Evolutionary conservation across 2,329 filamentous ascomycete genomes (phyloP).

Genomic region (Arthrocladium fulminans): DNA sequence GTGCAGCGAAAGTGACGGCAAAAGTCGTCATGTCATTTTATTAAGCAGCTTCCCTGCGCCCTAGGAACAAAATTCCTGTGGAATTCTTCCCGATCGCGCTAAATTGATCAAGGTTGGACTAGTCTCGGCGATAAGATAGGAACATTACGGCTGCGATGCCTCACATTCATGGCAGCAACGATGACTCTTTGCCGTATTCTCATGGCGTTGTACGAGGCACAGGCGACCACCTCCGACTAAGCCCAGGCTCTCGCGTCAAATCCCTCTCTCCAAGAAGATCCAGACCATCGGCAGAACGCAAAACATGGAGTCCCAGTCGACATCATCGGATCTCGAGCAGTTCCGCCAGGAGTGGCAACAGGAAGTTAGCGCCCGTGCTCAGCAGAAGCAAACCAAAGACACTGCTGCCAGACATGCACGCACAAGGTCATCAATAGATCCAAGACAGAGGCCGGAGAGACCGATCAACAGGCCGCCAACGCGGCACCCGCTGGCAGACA

Average conservation of each 20-base stretch:
- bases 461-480: constrained; percentile 30
- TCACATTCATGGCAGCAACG: background rate
- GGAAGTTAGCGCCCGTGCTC: constrained; percentile 54
- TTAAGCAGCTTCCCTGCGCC: background rate
- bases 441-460: constrained; percentile 16
- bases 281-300: background rate
- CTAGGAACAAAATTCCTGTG: background rate
- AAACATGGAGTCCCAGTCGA: constrained; percentile 7
- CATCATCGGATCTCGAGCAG: constrained; percentile 52
- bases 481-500: constrained; percentile 31
- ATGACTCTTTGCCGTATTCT: constrained; percentile 1
- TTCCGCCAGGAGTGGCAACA: constrained; percentile 82
- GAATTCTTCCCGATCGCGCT: background rate
- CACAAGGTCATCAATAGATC: constrained; percentile 14
- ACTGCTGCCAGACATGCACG: constrained; percentile 1
- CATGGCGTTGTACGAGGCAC: background rate
- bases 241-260: too few relatives aligned
- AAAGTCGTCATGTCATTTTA: background rate
- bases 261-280: too few relatives aligned
- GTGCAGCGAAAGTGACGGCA: background rate
- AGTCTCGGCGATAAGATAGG: constrained; percentile 1
- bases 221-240: too few relatives aligned
- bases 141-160: background rate
- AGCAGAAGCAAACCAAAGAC: constrained; percentile 12
- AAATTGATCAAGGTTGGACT: too few relatives aligned